Evolutionary conservation across 1,284 basidiomycete genomes (phyloP).

Genomic region (Waitea zeae): DNA sequence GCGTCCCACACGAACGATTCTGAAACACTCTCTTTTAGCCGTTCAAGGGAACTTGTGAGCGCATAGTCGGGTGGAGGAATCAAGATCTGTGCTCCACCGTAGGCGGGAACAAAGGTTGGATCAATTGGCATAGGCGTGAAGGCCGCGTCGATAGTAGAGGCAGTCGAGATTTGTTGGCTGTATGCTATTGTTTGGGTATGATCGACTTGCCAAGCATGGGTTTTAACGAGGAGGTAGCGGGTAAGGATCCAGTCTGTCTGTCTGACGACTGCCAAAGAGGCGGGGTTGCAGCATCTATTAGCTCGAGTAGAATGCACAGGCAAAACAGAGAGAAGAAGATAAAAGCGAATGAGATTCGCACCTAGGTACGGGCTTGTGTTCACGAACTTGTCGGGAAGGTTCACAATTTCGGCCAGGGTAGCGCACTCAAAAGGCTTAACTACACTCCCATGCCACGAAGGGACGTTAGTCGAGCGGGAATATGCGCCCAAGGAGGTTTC

Average conservation of each 20-base stretch:
- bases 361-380: conserved; percentile 27
- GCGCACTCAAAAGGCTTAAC: conserved; percentile 25
- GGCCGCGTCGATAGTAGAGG: neutral
- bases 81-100: conserved; percentile 8
- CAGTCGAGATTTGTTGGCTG: too few relatives aligned
- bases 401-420: conserved; percentile 46
- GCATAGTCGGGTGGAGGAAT: neutral
- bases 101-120: conserved; percentile 18
- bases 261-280: too few relatives aligned
- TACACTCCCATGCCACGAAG: conserved; percentile 28
- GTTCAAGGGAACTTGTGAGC: too few relatives aligned
- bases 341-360: too few relatives aligned
- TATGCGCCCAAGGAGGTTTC: conserved; percentile 25
- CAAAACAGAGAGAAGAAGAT: too few relatives aligned
- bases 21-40: too few relatives aligned
- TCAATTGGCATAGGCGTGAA: conserved; percentile 16
- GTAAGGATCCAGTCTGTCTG: conserved; percentile 39
- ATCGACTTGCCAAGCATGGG: neutral
- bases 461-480: conserved; percentile 15
- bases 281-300: too few relatives aligned
- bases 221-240: conserved; percentile 42
- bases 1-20: too few relatives aligned
- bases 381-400: conserved; percentile 31
- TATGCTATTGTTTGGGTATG: conserved; percentile 1
- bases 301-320: too few relatives aligned